Evolutionary conservation across 2,329 filamentous ascomycete species (phyloP).

Genomic region (Colletotrichum sp.): DNA sequence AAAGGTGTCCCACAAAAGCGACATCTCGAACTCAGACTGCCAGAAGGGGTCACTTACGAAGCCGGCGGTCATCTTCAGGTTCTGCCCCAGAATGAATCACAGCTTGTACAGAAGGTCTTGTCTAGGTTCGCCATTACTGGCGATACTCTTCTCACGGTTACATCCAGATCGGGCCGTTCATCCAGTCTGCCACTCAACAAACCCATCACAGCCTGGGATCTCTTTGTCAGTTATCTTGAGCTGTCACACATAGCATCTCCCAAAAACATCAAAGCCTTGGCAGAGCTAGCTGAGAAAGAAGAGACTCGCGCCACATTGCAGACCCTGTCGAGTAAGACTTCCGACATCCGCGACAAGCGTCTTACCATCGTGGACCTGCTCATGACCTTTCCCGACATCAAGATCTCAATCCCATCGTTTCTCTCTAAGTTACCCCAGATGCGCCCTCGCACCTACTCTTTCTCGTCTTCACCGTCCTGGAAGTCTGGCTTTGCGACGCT

Average conservation of each 20-base stretch:
- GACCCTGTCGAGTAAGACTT: neutral
- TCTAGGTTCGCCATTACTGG: neutral
- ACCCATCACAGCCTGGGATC: neutral
- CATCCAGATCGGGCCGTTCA: neutral
- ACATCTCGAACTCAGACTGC: neutral
- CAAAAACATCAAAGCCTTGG: neutral
- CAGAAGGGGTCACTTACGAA: neutral
- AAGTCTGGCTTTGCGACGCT: slow-evolving; percentile 63
- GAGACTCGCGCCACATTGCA: neutral
- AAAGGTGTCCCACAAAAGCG: neutral
- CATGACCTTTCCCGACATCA: neutral
- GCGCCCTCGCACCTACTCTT: slow-evolving; percentile 46
- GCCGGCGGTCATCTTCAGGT: neutral
- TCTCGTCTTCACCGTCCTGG: slow-evolving; percentile 73
- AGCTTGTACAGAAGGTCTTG: neutral
- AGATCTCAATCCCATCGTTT: neutral
- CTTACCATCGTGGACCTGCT: neutral
- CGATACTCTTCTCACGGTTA: neutral
- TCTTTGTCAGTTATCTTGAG: neutral
- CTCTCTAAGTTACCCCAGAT: neutral
- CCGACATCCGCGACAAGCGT: neutral
- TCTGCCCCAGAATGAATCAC: neutral
- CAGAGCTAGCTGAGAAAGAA: neutral
- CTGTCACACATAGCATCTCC: neutral
- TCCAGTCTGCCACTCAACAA: neutral